Conservation (phyloP, 2,329 filamentous ascomycete species). For the Diaporthe vaccinii region DNA sequence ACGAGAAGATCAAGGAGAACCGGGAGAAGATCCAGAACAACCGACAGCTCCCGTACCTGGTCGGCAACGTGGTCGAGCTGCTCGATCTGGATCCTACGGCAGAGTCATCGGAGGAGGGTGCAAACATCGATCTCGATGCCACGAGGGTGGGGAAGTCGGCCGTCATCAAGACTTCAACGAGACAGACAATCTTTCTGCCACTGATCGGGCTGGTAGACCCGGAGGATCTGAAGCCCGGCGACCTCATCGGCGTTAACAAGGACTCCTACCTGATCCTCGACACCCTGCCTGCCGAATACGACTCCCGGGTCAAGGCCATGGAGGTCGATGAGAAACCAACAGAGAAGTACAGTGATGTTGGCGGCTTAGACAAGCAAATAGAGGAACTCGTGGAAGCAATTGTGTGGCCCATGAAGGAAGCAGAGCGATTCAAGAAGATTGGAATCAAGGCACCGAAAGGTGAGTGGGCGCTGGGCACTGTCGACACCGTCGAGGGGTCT, state of each 20-base stretch:
- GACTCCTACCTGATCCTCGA: constrained; percentile 98
- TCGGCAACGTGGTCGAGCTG: constrained; percentile 98
- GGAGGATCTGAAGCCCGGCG: constrained; percentile 92
- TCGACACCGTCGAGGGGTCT: background rate
- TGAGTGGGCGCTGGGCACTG: constrained; percentile 58
- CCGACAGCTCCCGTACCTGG: constrained; percentile 97
- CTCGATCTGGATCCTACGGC: constrained; percentile 96
- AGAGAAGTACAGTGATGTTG: constrained; percentile 98
- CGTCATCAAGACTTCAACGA: constrained; percentile 98
- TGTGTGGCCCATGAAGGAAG: constrained; percentile 99
- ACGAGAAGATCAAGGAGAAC: constrained; percentile 99
- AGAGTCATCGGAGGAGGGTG: constrained; percentile 96
- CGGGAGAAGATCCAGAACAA: constrained; percentile 99
- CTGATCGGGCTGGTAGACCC: constrained; percentile 97
- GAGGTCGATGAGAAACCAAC: constrained; percentile 99
- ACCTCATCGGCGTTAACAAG: constrained; percentile 98
- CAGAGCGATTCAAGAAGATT: constrained; percentile 99
- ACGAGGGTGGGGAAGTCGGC: constrained; percentile 97
- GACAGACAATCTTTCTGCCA: constrained; percentile 98
- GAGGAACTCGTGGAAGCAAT: constrained; percentile 98
- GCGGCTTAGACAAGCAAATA: constrained; percentile 98
- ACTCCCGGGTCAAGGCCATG: constrained; percentile 99
- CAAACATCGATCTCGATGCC: constrained; percentile 98
- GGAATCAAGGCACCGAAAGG: constrained; percentile 99
- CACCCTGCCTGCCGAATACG: constrained; percentile 96